Evolutionary conservation across 306 rosid genomes (phyloP).

Genomic region (Alnus rubra): DNA sequence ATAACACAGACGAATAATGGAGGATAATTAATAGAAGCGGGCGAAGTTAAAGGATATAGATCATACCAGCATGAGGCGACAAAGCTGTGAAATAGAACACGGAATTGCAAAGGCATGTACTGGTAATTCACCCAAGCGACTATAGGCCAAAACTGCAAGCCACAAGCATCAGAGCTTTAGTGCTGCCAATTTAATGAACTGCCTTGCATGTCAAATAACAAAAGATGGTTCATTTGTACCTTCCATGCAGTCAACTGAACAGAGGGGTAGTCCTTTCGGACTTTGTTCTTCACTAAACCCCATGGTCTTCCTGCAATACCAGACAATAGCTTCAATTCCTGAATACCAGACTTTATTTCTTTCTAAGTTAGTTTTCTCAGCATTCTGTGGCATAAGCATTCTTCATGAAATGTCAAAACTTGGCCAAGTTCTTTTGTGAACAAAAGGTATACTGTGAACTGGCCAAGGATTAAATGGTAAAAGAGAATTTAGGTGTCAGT

Average conservation of each 20-base stretch:
- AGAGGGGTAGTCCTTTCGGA: conserved; percentile 68
- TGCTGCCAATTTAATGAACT: conserved; percentile 15
- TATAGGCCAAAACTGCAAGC: conserved; percentile 86
- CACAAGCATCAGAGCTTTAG: conserved; percentile 17
- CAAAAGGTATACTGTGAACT: neutral
- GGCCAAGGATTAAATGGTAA: neutral
- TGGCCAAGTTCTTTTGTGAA: neutral
- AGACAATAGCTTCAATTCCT: conserved; percentile 21
- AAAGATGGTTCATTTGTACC: conserved; percentile 44
- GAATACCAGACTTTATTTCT: neutral
- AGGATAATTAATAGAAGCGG: neutral
- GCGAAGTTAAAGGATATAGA: conserved; percentile 21
- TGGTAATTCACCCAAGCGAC: conserved; percentile 96
- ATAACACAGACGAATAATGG: neutral
- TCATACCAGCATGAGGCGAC: conserved; percentile 80
- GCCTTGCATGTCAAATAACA: conserved; percentile 3
- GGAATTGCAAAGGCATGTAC: conserved; percentile 81
- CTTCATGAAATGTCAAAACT: neutral
- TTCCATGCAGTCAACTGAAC: conserved; percentile 91
- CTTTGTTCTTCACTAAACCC: conserved; percentile 57
- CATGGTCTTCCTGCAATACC: conserved; percentile 72
- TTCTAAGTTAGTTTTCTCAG: neutral
- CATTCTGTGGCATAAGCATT: neutral
- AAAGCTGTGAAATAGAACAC: conserved; percentile 77
- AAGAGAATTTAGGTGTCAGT: neutral